Base-by-base conservation (phyloP, 164 flowering plant species). In the Dillenia suffruticosa region DNA sequence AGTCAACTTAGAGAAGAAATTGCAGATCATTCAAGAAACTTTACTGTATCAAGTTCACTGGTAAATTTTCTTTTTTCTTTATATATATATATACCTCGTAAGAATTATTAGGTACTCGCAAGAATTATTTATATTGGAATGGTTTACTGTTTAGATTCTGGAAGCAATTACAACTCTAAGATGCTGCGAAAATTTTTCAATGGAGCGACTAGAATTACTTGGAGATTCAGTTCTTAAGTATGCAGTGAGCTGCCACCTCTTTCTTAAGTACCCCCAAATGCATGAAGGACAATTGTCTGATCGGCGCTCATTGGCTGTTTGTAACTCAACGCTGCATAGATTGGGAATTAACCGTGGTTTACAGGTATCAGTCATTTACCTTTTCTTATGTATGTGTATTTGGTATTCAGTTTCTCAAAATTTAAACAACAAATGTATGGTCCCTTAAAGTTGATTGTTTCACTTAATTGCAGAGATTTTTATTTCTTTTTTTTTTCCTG, bases 171-270 rank as follows among this genome's bases (percentile, higher is more conserved):
- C 99, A 58, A 89, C 89, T 16, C 78, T 76, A 22, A 77, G 90
- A 77, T 87, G 95, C 54, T 81, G 82, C 69, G 97, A 91, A 56
- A 79, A 62, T 52, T 89, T 94, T 66, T 91, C 96, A 16, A 80
- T 89, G 75, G 99, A 94, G 81, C 88, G 96, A n/a, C 67, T 94
- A 74, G 97, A 94, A 66, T 77, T 89, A 76, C 91, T 94, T 58
- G 99, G 97, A 40, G 99, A 94, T 72, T 94, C 99, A 9, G 88
- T 94, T 17, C 64, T 94, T 24, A 94, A 94, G 73, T 94, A 87
- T 82, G 80, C 81, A 46, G 86, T 86, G 63, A 84, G 96, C 75
- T 86, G 96, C 74, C 72, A 79, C 68, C 88, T 87, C 47, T 94
- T 82, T 79, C 85, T 91, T 45, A 81, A 72, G 58, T 78, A 83